Evolutionary conservation across 495 filamentous ascomycete species (phyloP).

Genomic region (Melanomma pulvis-pyrius): DNA sequence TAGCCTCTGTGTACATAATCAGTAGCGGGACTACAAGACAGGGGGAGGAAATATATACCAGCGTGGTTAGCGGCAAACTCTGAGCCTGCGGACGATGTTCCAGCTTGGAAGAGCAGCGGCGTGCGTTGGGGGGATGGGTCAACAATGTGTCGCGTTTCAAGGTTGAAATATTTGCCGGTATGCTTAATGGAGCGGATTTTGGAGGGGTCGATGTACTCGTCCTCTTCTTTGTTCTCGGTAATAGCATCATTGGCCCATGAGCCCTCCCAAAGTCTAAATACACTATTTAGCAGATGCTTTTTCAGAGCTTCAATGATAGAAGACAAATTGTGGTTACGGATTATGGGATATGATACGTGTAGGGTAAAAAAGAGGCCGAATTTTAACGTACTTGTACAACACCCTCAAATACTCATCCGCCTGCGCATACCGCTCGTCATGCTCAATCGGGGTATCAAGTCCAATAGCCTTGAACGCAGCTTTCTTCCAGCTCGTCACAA

Average conservation of each 20-base stretch:
- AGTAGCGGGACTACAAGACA: too few species aligned
- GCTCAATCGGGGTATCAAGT: constrained; percentile 57
- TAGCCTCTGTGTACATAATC: too few species aligned
- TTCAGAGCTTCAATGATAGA: background rate
- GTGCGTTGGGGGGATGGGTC: constrained; percentile 66
- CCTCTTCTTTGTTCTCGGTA: constrained; percentile 51
- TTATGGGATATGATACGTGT: background rate
- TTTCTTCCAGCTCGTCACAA: constrained; percentile 65
- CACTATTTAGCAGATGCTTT: background rate
- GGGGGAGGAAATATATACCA: too few species aligned
- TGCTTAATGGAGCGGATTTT: constrained; percentile 63
- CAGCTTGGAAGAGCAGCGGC: constrained; percentile 67
- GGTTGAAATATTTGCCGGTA: constrained; percentile 59
- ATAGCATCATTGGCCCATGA: constrained; percentile 63
- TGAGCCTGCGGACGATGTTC: constrained; percentile 60
- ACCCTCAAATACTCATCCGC: constrained; percentile 65
- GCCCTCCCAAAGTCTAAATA: constrained; percentile 57
- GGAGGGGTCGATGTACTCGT: constrained; percentile 57
- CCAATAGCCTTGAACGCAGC: constrained; percentile 62
- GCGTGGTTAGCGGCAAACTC: constrained; percentile 64
- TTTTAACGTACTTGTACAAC: constrained; percentile 50
- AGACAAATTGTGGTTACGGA: background rate
- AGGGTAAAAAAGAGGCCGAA: background rate
- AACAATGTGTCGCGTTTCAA: constrained; percentile 54
- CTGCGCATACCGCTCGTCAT: constrained; percentile 63